Evolutionary conservation across 768 basidiomycete genomes (phyloP).

Genomic region (Trametes gibbosa): DNA sequence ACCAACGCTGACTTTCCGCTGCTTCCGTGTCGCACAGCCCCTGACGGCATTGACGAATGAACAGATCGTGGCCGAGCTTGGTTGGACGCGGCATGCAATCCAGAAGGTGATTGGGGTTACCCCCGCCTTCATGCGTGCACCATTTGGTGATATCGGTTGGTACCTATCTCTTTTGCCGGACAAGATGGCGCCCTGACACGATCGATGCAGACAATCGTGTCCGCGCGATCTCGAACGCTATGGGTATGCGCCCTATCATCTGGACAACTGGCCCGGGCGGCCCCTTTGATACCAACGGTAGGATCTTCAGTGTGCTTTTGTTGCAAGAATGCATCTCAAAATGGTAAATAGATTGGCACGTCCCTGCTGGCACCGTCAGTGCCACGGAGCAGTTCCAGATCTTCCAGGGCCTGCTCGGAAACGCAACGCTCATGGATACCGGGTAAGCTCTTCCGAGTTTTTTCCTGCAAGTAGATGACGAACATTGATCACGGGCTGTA

Average conservation of each 20-base stretch:
- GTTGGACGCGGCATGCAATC: conserved; percentile 88
- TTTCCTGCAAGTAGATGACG: not conserved
- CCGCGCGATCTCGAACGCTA: conserved; percentile 82
- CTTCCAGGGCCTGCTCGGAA: conserved; percentile 72
- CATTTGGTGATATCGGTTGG: conserved; percentile 76
- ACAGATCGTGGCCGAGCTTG: conserved; percentile 90
- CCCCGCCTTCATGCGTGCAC: conserved; percentile 76
- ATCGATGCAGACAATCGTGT: conserved; percentile 77
- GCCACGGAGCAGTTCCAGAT: conserved; percentile 64
- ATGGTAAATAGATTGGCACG: conserved; percentile 68
- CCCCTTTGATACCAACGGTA: conserved; percentile 74
- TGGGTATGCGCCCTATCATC: conserved; percentile 89
- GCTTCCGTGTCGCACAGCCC: conserved; percentile 37
- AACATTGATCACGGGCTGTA: conserved; percentile 12
- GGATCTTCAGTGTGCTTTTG: conserved; percentile 3
- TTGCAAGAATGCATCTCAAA: no score
- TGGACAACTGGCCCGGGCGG: conserved; percentile 69
- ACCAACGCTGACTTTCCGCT: conserved; percentile 17
- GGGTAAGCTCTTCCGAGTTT: conserved; percentile 42
- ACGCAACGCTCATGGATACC: conserved; percentile 57
- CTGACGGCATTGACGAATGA: conserved; percentile 72
- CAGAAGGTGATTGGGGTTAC: conserved; percentile 71
- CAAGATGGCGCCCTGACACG: not conserved
- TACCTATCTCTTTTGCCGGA: not conserved
- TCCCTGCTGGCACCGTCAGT: conserved; percentile 69